Evolutionary conservation across 2,329 filamentous ascomycete genomes (phyloP), one percentile per base, ranked within the genome.

Genomic region (Fusarium sp.): DNA sequence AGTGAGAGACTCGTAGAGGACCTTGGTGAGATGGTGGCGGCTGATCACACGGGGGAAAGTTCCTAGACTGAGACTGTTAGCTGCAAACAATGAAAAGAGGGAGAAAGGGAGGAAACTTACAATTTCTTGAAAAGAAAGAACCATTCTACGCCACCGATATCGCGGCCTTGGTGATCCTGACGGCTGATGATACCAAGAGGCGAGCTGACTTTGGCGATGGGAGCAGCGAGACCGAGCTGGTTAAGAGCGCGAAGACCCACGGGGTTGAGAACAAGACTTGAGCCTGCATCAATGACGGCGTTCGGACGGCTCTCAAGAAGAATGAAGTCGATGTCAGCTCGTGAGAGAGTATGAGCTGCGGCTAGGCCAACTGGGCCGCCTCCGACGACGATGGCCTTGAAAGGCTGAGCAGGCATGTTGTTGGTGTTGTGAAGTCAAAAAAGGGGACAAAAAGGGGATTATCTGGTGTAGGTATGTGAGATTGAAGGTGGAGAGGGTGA

Each of bases 251-350:
- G 76, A 54, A 75, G 42, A 7, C 60, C 72, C 55, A 69, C 60
- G 41, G 71, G 50, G 66, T 74, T 62, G 50, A 82, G 61, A 15
- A 77, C 69, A 50, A 80, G 63, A 70, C 77, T 71, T 20, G 75
- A 71, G 21, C 72, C 71, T 15, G 74, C 72, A 63, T 79, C 70
- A 39, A 72, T 57, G 58, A 76, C 57, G 11, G 77, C 27, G 1
- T 68, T 63, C 2, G 65, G 27, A 3, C 76, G 74, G 13, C 72
- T 63, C 50, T 82, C 80, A 2, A 82, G 77, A 10, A 82, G 52
- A 39, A 80, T 66, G 13, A 79, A 82, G 52, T 81, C 76, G 35
- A 82, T 77, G n/a, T 66, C 63, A 7, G 75, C 75, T 4, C 49
- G 69, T 6, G 58, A 56, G 3, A 77, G 65, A 1, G 72, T 63